Evolutionary conservation across 2,329 filamentous ascomycete species (phyloP).

Genomic region (Endothia cerciana): DNA sequence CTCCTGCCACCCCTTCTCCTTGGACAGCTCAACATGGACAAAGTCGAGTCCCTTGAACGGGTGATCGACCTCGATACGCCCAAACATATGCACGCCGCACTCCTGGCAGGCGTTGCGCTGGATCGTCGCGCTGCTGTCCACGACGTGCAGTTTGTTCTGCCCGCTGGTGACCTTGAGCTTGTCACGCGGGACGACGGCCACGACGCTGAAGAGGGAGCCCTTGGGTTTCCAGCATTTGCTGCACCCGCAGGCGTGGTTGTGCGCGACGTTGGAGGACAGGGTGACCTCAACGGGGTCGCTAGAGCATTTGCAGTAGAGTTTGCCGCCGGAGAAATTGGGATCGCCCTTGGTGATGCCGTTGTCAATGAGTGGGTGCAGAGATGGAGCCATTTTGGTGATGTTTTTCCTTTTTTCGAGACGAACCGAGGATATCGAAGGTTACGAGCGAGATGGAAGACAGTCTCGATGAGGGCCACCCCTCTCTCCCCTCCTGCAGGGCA

Average conservation of each 20-base stretch:
- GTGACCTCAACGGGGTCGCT: slow-evolving; percentile 60
- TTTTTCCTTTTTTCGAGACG: neutral
- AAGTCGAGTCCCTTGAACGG: slow-evolving; percentile 72
- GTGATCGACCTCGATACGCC: slow-evolving; percentile 67
- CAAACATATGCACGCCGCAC: slow-evolving; percentile 67
- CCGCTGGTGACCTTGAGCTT: slow-evolving; percentile 61
- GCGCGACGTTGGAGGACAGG: slow-evolving; percentile 60
- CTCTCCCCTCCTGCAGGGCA: neutral
- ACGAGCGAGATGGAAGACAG: neutral
- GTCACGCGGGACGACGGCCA: slow-evolving; percentile 62
- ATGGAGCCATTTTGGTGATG: slow-evolving; percentile 39
- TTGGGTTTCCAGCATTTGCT: slow-evolving; percentile 74
- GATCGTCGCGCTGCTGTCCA: slow-evolving; percentile 62
- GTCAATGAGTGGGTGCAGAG: slow-evolving; percentile 66
- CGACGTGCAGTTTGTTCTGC: slow-evolving; percentile 57
- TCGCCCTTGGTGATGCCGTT: slow-evolving; percentile 62
- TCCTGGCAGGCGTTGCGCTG: slow-evolving; percentile 62
- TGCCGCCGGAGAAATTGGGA: slow-evolving; percentile 60
- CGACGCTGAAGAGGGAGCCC: slow-evolving; percentile 65
- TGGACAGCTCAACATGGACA: slow-evolving; percentile 65
- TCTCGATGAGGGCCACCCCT: neutral
- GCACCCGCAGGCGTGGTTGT: slow-evolving; percentile 74
- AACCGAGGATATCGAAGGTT: neutral
- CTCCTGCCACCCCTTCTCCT: slow-evolving; percentile 69
- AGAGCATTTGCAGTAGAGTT: slow-evolving; percentile 63